Base-by-base conservation (phyloP, 1,284 basidiomycete genomes). In the Ustilago nuda region DNA sequence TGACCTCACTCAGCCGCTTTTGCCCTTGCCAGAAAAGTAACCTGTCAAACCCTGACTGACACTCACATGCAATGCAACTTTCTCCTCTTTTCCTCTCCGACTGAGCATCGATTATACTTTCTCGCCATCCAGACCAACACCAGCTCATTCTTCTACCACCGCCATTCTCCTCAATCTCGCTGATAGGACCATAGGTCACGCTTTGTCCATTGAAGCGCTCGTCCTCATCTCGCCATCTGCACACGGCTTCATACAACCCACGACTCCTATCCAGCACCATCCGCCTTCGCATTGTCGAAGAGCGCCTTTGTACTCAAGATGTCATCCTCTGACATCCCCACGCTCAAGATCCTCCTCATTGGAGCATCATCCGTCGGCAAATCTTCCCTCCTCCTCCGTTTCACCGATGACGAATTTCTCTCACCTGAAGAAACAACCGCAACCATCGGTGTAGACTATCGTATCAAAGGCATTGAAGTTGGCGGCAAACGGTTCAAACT, bases 321-420 rank as follows among this genome's bases (percentile, higher is more conserved):
- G 53, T 65, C 76, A 5, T 70, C 76, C 11, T 55, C 60, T 17
- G 82, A 82, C 58, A 68, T 84, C 8, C 83, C 83, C 11, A 84
- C 82, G 19, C 87, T 89, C 79, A 89, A 89, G 83, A 81, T 89
- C 23, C 83, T 90, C 17, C 85, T 89, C 48, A 89, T 89, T 36
- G 89, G 94, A 23, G 95, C 96, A 85, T 94, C 94, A 5, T 93
- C 93, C 7, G 95, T 98, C 17, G 95, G 95, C 80, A 90, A 90
- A 81, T 89, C 94, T 69, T 95, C 94, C 71, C 88, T 99, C 8
- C 87, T 99, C 1, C 88, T 98, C 7, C 90, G 96, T 8, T 99
- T 98, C 88, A 96, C 95, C 4, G 95, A 99, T 85, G 93, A 98
- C 87, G 93, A 94, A 80, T 99, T 95, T 90, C 88, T 98, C 36